These are phyloP conservation scores for Saksenaea vasiformis DNA, from an alignment of 371 early-diverging fungal species.

Conservation along the genomic window DNA sequence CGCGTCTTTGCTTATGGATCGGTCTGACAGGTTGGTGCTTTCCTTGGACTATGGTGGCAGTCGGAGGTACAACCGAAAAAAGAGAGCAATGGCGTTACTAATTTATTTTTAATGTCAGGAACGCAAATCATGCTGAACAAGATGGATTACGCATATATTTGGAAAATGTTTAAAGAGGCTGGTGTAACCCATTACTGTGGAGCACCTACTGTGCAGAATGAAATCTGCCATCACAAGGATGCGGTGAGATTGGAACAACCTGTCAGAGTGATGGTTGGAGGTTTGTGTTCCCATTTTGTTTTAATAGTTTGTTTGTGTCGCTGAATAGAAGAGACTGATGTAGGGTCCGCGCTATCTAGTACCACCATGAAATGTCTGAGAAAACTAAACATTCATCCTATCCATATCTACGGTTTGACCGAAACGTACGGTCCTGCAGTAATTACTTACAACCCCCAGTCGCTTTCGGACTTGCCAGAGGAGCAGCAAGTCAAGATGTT, in stretches of 20 bases:
- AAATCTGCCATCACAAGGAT: conserved; percentile 56
- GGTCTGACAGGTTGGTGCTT: conserved; percentile 57
- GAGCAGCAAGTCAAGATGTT: conserved; percentile 45
- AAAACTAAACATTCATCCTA: conserved; percentile 54
- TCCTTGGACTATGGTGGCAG: conserved; percentile 66
- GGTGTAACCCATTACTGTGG: conserved; percentile 66
- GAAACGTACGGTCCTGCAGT: conserved; percentile 64
- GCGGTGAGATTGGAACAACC: conserved; percentile 43
- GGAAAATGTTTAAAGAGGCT: conserved; percentile 52
- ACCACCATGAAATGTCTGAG: conserved; percentile 55
- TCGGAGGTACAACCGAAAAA: conserved; percentile 31
- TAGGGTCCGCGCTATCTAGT: conserved; percentile 61
- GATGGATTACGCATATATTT: conserved; percentile 63
- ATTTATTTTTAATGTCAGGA: conserved; percentile 2
- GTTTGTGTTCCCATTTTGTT: conserved; percentile 11
- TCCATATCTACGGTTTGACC: conserved; percentile 74
- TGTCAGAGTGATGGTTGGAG: conserved; percentile 57
- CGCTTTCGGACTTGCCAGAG: conserved; percentile 29
- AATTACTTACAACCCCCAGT: conserved; percentile 38
- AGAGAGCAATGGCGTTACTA: background rate
- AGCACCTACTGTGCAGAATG: conserved; percentile 72
- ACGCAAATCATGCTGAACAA: conserved; percentile 62
- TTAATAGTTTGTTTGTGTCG: background rate
- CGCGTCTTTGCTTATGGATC: background rate
- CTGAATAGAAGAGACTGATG: background rate